Conservation (phyloP, 257 asterid genomes). For the Paulownia fortunei region DNA sequence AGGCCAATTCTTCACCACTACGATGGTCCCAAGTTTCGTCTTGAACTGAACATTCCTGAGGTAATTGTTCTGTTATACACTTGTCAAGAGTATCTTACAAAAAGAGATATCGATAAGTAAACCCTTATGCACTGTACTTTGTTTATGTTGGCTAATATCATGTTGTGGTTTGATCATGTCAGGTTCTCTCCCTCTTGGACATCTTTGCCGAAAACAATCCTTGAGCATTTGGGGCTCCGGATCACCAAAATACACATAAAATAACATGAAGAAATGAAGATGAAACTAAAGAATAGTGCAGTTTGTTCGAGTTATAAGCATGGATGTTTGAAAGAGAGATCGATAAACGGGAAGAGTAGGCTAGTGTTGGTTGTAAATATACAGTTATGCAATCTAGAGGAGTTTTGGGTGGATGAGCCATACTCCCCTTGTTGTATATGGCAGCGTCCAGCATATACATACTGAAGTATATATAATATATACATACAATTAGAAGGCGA, state of each 20-base stretch:
- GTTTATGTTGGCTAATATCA: not conserved
- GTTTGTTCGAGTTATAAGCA: not conserved
- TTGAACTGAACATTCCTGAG: conserved; percentile 90
- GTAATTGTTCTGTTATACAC: conserved; percentile 37
- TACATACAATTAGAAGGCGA: not conserved
- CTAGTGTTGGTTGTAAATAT: conserved; percentile 28
- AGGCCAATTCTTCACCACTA: conserved; percentile 98
- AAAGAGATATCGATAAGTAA: not conserved
- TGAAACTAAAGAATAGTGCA: not conserved
- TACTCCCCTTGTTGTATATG: not conserved
- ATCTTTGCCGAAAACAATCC: conserved; percentile 65
- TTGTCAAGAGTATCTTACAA: not conserved
- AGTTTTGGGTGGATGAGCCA: too few species aligned
- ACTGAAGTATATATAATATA: not conserved
- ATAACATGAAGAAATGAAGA: not conserved
- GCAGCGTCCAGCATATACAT: not conserved
- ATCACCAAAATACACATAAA: not conserved
- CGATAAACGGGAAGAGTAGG: conserved; percentile 14
- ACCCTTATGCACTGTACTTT: too few species aligned
- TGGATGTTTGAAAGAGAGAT: not conserved
- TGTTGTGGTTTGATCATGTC: conserved; percentile 28
- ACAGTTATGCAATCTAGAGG: not conserved
- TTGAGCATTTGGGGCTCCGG: not conserved
- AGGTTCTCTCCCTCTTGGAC: conserved; percentile 93
- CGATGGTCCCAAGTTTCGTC: conserved; percentile 98